Evolutionary conservation across 257 asterid genomes (phyloP), one percentile per base, ranked within the genome.

Genomic region (Cynanchum wilfordii): DNA sequence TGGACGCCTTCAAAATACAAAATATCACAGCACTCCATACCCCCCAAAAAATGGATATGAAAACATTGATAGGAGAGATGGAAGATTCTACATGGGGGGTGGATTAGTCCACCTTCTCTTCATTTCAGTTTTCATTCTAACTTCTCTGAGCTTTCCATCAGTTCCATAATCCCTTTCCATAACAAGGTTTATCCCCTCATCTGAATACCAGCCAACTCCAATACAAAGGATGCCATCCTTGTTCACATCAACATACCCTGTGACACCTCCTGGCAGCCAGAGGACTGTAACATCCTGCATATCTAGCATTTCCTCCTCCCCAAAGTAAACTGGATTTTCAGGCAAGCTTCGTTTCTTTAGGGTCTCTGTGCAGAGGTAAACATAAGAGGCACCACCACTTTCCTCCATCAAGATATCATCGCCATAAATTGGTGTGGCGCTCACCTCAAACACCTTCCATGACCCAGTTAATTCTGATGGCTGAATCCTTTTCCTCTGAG

Each of bases 131-230:
- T 92, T 95, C 73, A 79, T 92, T 71, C 98, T 81, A 36, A 95
- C 98, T 80, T 95, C 99, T 86, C 81, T 92, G 60, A 95, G 93
- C 76, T 92, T 90, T 60, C 99, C 98, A 80, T 92, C 98, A 24
- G 86, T 81, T 75, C 97, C 99, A 73, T 92, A 95, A 70, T 92
- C 98, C 78, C 99, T 83, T 78, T 95, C 99, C 96, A 95, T 90
- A 13, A 95, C 99, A 68, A 90, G 96, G 82, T 92, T 92, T 60
- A 92, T 81, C 51, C 99, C 99, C 81, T 89, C 98, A 13, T 86
- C 90, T 0, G 99, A 95, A 76, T 92, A 95, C 99, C 99, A 95
- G n/a, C 99, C 99, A 30, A 87, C 91, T 17, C 99, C 99, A 58
- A 95, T 76, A 77, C 98, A 91, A 15, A 95, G 92, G 54, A 85